Conservation (phyloP, 768 basidiomycete genomes). For the Serendipita sp. region DNA sequence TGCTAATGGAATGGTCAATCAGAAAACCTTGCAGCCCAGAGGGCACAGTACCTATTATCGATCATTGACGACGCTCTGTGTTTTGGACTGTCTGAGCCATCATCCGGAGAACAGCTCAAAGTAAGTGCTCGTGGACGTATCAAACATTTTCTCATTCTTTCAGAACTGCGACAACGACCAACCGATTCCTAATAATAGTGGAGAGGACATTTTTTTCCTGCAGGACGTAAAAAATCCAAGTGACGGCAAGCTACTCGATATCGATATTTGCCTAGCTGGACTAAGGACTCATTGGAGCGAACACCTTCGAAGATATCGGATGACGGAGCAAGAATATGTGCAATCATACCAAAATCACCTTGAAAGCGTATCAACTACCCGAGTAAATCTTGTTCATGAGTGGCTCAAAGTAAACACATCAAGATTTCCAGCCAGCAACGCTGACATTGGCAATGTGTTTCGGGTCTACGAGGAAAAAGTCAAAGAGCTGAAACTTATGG, state of each 20-base stretch:
- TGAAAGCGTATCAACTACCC: slow-evolving; percentile 22
- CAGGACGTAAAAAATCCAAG: not conserved
- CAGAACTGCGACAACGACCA: slow-evolving; percentile 39
- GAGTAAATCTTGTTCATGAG: slow-evolving; percentile 30
- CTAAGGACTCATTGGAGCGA: not conserved
- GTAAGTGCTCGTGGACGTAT: slow-evolving; percentile 16
- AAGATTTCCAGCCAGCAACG: slow-evolving; percentile 27
- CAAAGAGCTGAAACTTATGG: slow-evolving; percentile 29
- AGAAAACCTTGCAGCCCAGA: slow-evolving; percentile 18
- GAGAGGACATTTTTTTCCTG: not conserved
- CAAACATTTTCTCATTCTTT: not conserved
- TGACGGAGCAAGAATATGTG: slow-evolving; percentile 28
- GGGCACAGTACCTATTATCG: slow-evolving; percentile 22
- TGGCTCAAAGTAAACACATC: slow-evolving; percentile 36
- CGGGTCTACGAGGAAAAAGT: slow-evolving; percentile 27
- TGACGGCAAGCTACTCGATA: not conserved
- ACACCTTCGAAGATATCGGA: slow-evolving; percentile 17
- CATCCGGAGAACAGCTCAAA: slow-evolving; percentile 34
- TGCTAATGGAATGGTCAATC: slow-evolving; percentile 22
- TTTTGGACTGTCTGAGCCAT: slow-evolving; percentile 30
- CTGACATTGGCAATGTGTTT: slow-evolving; percentile 29
- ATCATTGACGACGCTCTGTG: slow-evolving; percentile 33
- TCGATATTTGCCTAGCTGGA: not conserved
- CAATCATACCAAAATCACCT: slow-evolving; percentile 24
- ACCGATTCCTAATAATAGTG: not conserved